These are phyloP conservation scores for Aurantiochytrium sp. DNA, from an alignment of 108 stramenopile species.

Conservation along the genomic window DNA sequence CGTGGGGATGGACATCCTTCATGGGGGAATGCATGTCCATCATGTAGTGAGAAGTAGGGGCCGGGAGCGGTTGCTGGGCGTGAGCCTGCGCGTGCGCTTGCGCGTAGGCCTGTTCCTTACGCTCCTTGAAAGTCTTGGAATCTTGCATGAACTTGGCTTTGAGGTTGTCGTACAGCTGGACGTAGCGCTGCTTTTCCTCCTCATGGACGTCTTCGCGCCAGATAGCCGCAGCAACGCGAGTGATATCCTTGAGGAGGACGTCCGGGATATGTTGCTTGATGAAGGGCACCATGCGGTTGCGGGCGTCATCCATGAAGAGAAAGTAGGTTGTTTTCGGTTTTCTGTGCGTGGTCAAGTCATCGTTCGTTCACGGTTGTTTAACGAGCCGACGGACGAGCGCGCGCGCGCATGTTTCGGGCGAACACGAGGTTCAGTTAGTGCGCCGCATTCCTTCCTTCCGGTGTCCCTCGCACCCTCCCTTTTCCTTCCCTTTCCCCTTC, in stretches of 20 bases:
- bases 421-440: too few relatives aligned
- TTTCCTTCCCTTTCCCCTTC: too few relatives aligned
- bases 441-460: too few relatives aligned
- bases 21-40: neutral
- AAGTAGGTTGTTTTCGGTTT: neutral
- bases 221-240: neutral
- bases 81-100: too few relatives aligned
- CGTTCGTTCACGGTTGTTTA: too few relatives aligned
- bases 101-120: neutral
- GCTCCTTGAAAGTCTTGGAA: neutral
- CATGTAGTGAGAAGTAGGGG: neutral
- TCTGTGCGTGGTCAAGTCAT: neutral
- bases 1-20: neutral
- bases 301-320: neutral
- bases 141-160: neutral
- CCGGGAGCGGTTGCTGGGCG: neutral
- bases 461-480: too few relatives aligned
- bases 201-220: neutral
- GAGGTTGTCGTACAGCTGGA: neutral
- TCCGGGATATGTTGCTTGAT: neutral
- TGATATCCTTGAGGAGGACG: neutral
- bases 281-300: neutral
- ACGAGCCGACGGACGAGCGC: too few relatives aligned
- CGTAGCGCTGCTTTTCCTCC: neutral
- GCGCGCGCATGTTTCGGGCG: too few relatives aligned